Evolutionary conservation across 2,329 filamentous ascomycete species (phyloP), one percentile per base, ranked within the genome.

Genomic region (Aspergillus ruber): DNA sequence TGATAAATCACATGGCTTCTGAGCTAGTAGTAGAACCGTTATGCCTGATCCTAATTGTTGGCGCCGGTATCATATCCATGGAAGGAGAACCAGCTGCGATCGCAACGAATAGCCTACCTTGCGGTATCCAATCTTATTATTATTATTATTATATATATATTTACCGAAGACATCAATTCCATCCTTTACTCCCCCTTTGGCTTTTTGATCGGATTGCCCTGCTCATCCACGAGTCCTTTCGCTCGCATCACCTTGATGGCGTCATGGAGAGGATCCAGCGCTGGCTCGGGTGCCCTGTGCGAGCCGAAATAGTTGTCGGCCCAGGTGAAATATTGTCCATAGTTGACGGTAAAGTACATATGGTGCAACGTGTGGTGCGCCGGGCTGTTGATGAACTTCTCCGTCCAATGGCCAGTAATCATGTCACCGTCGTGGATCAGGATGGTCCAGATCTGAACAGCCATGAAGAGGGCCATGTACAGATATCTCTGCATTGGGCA

Each of bases 301-400:
- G 84, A 89, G 50, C 84, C 84, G 47, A 85, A 85, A 15, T 91
- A 69, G 46, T 87, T 82, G 66, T 93, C 88, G 83, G 87, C 91
- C 25, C 89, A 74, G 2, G 87, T 91, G 18, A 85, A 90, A 74
- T 90, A 96, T 69, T 96, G 90, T 51, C 90, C 90, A 63, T 95
- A 96, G 74, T 96, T 96, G 79, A 87, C 88, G 74, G 87, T 86
- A 76, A 88, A 88, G 71, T 88, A 88, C 43, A 89, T 69, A 66
- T 96, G 91, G 71, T 96, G 91, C 77, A 90, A 81, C 29, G 86
- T 89, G 70, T 97, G 91, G 77, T 91, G 96, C 15, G 91, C 91
- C 7, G 90, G 88, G 39, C 91, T 91, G 66, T 96, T 96, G 69
- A 96, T 83, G 56, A 96, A 69, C 20, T 86, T 84, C 58, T 29